Evolutionary conservation across 2,329 filamentous ascomycete genomes (phyloP).

Genomic region (Coniochaeta hoffmannii): DNA sequence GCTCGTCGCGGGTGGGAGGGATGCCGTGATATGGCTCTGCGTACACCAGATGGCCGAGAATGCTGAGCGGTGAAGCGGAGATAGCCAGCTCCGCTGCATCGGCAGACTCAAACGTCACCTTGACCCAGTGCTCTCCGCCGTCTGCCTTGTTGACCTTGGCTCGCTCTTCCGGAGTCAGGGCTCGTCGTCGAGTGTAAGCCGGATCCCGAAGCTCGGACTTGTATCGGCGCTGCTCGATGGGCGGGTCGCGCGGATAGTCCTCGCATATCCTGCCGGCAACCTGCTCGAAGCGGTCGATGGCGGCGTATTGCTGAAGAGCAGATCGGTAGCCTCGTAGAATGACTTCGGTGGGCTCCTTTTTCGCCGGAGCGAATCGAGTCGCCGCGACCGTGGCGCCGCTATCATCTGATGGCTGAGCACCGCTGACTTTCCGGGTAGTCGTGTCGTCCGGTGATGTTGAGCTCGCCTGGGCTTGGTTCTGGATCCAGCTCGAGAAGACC

Average conservation of each 20-base stretch:
- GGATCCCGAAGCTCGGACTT: conserved; percentile 68
- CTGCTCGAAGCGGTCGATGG: conserved; percentile 80
- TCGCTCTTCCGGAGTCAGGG: conserved; percentile 65
- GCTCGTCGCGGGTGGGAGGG: conserved; percentile 55
- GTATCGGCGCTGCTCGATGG: conserved; percentile 60
- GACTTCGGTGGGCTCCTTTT: conserved; percentile 58
- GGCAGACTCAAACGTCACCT: conserved; percentile 70
- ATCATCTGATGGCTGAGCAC: conserved; percentile 27
- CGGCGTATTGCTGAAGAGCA: conserved; percentile 67
- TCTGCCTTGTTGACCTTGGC: conserved; percentile 73
- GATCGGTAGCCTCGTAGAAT: conserved; percentile 75
- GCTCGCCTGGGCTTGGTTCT: conserved; percentile 33
- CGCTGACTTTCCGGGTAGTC: conserved; percentile 9
- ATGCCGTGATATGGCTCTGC: conserved; percentile 63
- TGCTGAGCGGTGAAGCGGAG: conserved; percentile 62
- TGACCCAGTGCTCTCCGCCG: conserved; percentile 88
- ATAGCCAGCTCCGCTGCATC: conserved; percentile 64
- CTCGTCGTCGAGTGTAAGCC: conserved; percentile 56
- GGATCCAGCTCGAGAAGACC: conserved; percentile 53
- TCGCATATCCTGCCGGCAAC: conserved; percentile 84
- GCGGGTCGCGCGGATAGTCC: conserved; percentile 85
- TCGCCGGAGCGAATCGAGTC: conserved; percentile 20
- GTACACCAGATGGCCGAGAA: conserved; percentile 63
- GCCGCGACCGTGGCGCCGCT: conserved; percentile 18
- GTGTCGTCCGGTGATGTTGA: conserved; percentile 19